Conservation (phyloP, 192 early-diverging fungal species). For the Podila clonocystis region DNA sequence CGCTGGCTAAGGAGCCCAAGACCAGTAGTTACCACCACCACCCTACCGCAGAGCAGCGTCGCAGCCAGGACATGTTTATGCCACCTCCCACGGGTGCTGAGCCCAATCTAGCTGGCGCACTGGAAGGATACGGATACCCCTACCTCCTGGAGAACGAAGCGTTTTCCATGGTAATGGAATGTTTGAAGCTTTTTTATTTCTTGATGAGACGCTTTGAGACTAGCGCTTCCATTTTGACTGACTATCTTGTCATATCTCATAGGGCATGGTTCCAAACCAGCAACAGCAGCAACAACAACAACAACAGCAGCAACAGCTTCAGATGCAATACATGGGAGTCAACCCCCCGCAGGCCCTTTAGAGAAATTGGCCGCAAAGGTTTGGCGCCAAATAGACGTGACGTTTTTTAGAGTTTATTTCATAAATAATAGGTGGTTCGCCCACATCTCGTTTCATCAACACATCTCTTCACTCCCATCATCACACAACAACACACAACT, state of each 20-base stretch:
- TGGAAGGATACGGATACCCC: conserved; percentile 27
- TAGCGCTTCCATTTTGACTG: neutral
- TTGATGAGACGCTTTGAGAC: conserved; percentile 12
- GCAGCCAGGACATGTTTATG: conserved; percentile 28
- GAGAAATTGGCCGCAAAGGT: too few species aligned
- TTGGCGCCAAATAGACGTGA: too few species aligned
- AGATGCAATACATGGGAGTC: neutral
- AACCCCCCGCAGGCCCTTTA: too few species aligned
- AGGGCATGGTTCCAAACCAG: conserved; percentile 6
- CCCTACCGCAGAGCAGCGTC: conserved; percentile 17
- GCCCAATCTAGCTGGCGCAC: conserved; percentile 1
- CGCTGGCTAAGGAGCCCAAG: conserved; percentile 46
- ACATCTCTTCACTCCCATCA: neutral
- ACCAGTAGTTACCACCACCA: conserved; percentile 5
- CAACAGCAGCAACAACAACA: conserved; percentile 13
- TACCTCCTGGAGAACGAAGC: conserved; percentile 22
- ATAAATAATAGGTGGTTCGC: neutral
- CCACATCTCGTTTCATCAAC: neutral
- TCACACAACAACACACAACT: neutral
- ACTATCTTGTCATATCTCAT: neutral
- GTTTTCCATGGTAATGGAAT: conserved; percentile 26
- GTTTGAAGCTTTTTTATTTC: conserved; percentile 1
- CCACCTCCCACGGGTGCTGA: conserved; percentile 6
- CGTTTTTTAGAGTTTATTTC: neutral
- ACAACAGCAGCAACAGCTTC: neutral